These are phyloP conservation scores for Umbelopsis vinacea DNA, from an alignment of 192 early-diverging fungal species.

Conservation along the genomic window DNA sequence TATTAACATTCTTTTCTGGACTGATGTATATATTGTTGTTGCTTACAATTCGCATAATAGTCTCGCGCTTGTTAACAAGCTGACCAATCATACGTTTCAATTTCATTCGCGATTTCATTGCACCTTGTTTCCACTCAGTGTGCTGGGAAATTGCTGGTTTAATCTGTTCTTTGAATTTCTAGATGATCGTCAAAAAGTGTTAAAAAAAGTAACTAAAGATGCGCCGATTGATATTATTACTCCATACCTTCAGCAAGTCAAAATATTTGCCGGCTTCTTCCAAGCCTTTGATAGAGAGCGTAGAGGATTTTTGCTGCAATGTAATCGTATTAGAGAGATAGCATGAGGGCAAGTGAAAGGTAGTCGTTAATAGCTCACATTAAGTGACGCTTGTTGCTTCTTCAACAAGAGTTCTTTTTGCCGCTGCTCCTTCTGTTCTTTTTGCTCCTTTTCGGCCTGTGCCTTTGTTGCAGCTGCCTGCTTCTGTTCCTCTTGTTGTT, in stretches of 20 bases:
- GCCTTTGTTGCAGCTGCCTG: slow-evolving; percentile 30
- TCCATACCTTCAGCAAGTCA: slow-evolving; percentile 26
- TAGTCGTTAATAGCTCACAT: background rate
- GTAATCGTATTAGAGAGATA: background rate
- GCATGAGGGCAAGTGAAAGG: slow-evolving; percentile 16
- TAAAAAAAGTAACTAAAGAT: background rate
- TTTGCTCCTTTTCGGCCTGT: slow-evolving; percentile 13
- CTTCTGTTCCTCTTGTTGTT: slow-evolving; percentile 26
- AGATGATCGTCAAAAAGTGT: slow-evolving; percentile 9
- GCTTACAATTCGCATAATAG: slow-evolving; percentile 52
- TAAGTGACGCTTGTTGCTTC: slow-evolving; percentile 15
- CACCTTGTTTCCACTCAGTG: slow-evolving; percentile 31
- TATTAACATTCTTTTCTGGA: too few relatives aligned
- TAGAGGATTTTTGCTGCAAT: slow-evolving; percentile 10
- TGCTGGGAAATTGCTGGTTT: slow-evolving; percentile 41
- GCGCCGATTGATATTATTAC: background rate
- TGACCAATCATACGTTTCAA: slow-evolving; percentile 53
- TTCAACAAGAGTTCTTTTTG: slow-evolving; percentile 26
- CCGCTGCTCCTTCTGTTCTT: slow-evolving; percentile 28
- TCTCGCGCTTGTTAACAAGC: slow-evolving; percentile 41
- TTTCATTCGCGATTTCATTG: slow-evolving; percentile 27
- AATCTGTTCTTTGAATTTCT: slow-evolving; percentile 45
- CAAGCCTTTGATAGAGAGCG: slow-evolving; percentile 31
- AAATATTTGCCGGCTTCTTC: slow-evolving; percentile 37
- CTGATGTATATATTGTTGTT: background rate